Percentiles rank a stretch among this genome's conserved stretches.
Conservation (phyloP, 805 yeast genomes). For the Lipomyces starkeyi region DNA sequence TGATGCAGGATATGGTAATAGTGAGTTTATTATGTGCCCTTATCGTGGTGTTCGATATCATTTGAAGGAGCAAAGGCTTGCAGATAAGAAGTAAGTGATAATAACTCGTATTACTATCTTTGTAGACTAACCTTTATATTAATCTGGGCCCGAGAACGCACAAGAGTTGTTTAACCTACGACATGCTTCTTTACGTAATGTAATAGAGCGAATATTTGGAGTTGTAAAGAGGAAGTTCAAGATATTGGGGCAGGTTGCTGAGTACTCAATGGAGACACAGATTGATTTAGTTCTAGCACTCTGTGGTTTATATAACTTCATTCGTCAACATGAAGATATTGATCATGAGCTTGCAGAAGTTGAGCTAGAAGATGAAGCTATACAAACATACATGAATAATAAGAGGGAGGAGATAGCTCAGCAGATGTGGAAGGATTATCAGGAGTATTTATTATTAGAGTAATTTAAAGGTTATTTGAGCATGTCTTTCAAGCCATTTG, state of each 20-base stretch:
- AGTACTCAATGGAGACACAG: not conserved
- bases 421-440: no score
- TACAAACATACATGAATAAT: no score
- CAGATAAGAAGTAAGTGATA: not conserved
- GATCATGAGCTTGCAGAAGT: not conserved
- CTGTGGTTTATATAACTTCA: not conserved
- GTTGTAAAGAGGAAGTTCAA: slow-evolving; percentile 3
- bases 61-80: not conserved
- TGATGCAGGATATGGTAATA: no score
- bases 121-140: not conserved
- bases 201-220: slow-evolving; percentile 4
- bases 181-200: slow-evolving; percentile 1
- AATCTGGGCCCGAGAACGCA: not conserved
- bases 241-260: not conserved
- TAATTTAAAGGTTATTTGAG: no score
- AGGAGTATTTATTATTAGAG: no score
- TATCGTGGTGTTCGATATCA: no score
- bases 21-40: no score
- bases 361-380: not conserved
- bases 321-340: not conserved
- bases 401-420: no score
- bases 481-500: no score
- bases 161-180: slow-evolving; percentile 1
- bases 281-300: not conserved
- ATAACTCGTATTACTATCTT: not conserved